A percentile compares a stretch with the other conserved stretches of the same genome.
These are phyloP conservation scores for Lactifluus volemus DNA, from an alignment of 768 basidiomycete species.

Conservation along the genomic window DNA sequence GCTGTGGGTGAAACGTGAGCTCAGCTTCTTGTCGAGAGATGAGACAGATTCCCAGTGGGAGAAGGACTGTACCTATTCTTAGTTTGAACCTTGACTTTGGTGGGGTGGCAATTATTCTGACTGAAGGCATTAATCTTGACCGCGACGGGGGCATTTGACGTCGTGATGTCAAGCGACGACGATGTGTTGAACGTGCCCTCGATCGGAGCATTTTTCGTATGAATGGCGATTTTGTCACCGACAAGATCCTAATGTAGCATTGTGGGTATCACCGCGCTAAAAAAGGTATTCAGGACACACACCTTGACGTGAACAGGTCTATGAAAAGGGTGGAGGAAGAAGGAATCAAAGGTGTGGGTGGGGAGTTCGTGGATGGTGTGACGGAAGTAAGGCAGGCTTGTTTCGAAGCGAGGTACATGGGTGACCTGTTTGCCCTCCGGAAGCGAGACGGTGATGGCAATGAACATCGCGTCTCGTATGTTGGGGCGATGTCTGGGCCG, in stretches of 20 bases:
- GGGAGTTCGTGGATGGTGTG: neutral
- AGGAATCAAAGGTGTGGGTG: slow-evolving; percentile 2
- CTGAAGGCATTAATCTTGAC: slow-evolving; percentile 11
- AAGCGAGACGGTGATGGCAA: slow-evolving; percentile 9
- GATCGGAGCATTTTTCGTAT: slow-evolving; percentile 3
- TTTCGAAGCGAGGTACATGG: slow-evolving; percentile 4
- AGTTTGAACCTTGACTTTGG: neutral
- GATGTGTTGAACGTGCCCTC: slow-evolving; percentile 10
- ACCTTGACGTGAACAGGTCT: neutral
- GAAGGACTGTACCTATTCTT: slow-evolving; percentile 8
- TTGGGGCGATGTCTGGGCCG: neutral
- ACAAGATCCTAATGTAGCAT: neutral
- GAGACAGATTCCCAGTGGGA: neutral
- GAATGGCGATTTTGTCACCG: neutral
- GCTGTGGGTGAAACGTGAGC: neutral
- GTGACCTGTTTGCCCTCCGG: slow-evolving; percentile 1
- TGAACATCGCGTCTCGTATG: neutral
- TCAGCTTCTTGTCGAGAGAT: too few species aligned
- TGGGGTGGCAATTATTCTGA: neutral
- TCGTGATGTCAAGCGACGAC: neutral
- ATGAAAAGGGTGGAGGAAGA: neutral
- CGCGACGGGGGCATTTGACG: slow-evolving; percentile 4
- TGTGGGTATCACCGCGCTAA: neutral
- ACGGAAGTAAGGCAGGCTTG: slow-evolving; percentile 4
- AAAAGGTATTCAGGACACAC: neutral